Base-by-base conservation (phyloP, 768 basidiomycete species). In the Mycena polygramma region DNA sequence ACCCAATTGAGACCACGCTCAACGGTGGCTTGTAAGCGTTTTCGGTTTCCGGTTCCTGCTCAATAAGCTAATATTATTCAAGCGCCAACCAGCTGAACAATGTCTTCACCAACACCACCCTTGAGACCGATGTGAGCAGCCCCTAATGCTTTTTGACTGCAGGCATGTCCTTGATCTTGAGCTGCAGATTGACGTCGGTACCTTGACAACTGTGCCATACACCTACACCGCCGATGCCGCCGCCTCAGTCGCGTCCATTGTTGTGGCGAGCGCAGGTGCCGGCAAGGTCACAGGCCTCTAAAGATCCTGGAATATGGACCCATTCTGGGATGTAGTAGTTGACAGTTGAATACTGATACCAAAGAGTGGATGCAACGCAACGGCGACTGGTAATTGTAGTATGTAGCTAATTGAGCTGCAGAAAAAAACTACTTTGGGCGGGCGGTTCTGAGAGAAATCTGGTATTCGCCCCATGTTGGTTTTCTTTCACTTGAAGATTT, bases 1-100 rank as follows among this genome's bases (percentile, higher is more conserved):
- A 73, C 60, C 68, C 72, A 11, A 63, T 73, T 54, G 62, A 72
- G 66, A 72, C 71, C 26, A 68, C 66, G 22, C 62, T 72, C 61
- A 72, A 72, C 30, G 71, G 71, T 8, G 71, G 71, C 39, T 72
- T 68, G 70, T 71, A 57, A 17, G 70, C 41, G 17, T 1, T 59
- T 26, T 53, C 22, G 1, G 8, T 20, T 61, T n/a, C 53, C 9
- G 19, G 2, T 1, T 4, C 19, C 37, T 19, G 20, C 22, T 14
- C 19, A 57, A 2, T 20, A 15, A 24, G 22, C 4, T 7, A 26
- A 7, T 1, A 7, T 57, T 52, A 55, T 3, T 39, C 1, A 26
- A 69, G 71, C 49, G 68, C 72, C 19, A 60, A 66, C 19, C 68
- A 69, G 22, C 67, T 64, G 37, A 67, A 37, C 55, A 73, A 73